A percentile compares a stretch with the other conserved stretches of the same genome.
These are phyloP conservation scores for Nevesoporus exiguus DNA, from an alignment of 768 basidiomycete species.

Conservation along the genomic window DNA sequence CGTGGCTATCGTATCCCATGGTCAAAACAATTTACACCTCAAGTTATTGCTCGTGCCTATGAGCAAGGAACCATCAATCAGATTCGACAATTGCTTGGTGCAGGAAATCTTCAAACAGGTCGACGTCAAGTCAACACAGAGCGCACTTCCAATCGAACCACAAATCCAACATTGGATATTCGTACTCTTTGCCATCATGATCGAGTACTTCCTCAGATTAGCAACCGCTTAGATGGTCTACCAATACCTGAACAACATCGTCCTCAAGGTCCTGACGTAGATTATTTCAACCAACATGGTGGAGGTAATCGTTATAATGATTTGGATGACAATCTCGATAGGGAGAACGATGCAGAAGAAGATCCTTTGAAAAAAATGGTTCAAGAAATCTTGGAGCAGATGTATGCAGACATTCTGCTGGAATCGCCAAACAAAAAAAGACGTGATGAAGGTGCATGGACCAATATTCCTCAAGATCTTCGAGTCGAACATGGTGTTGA, in stretches of 20 bases:
- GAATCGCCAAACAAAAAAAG: neutral
- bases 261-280: slow-evolving; percentile 4
- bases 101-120: neutral
- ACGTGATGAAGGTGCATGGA: neutral
- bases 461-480: neutral
- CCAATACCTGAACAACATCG: neutral
- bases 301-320: neutral
- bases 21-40: neutral
- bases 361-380: neutral
- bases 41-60: neutral
- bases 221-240: neutral
- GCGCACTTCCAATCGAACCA: neutral
- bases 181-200: neutral
- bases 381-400: neutral
- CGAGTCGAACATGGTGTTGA: neutral
- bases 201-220: neutral
- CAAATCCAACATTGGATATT: neutral
- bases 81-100: neutral
- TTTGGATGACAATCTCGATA: neutral
- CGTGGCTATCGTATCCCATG: neutral
- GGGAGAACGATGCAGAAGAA: neutral
- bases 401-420: neutral
- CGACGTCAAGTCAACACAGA: neutral
- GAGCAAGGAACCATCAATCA: neutral
- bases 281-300: neutral